Conservation (phyloP, 2,329 filamentous ascomycete species). For the Colletotrichum sp. region DNA sequence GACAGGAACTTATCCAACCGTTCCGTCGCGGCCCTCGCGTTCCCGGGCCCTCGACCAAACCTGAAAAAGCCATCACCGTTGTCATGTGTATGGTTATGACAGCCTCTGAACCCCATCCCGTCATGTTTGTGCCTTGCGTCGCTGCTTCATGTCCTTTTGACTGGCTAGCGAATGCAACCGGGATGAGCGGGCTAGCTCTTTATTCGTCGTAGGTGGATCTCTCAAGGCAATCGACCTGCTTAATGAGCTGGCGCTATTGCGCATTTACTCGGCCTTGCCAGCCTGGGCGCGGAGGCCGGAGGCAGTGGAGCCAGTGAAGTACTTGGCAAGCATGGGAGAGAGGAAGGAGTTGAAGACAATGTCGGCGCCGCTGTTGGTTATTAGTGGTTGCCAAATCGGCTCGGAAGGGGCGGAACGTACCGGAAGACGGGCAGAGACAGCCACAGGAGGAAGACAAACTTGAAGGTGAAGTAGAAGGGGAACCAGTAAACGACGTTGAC, state of each 20-base stretch:
- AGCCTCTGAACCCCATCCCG: neutral
- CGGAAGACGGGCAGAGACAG: conserved; percentile 92
- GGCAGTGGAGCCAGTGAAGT: conserved; percentile 83
- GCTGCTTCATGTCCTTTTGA: conserved; percentile 5
- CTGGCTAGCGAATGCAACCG: conserved; percentile 11
- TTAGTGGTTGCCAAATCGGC: conserved; percentile 22
- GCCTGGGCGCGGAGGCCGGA: conserved; percentile 89
- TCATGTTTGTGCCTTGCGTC: conserved; percentile 4
- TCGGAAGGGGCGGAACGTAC: conserved; percentile 61
- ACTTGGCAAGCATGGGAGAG: conserved; percentile 87
- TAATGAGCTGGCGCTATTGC: conserved; percentile 1
- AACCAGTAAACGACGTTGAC: conserved; percentile 92
- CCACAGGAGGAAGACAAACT: conserved; percentile 97
- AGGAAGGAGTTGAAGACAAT: conserved; percentile 97
- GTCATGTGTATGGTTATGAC: conserved; percentile 12
- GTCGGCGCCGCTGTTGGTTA: conserved; percentile 78
- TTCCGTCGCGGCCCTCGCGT: conserved; percentile 3
- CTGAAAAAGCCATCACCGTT: conserved; percentile 20
- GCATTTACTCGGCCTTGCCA: conserved; percentile 71
- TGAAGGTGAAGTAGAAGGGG: conserved; percentile 99
- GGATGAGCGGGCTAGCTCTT: conserved; percentile 12
- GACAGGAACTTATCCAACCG: conserved; percentile 15
- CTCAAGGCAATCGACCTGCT: conserved; percentile 19
- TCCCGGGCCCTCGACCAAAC: conserved; percentile 4
- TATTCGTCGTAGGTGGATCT: conserved; percentile 10